Conservation (phyloP, 1,139 yeast genomes). For the Yamadazyma blattariae region DNA sequence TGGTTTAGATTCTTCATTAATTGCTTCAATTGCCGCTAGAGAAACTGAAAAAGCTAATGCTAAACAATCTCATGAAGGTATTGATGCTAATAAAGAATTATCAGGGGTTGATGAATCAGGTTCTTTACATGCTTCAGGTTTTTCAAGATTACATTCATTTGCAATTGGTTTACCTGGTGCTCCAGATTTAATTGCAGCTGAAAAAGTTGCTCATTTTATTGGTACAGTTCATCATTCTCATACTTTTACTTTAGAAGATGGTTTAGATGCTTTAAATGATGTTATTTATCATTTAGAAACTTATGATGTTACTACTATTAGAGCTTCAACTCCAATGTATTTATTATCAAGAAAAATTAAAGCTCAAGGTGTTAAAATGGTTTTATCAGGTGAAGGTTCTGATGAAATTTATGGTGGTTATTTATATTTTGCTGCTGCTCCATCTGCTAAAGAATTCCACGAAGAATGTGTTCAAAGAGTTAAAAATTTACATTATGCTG, state of each 20-base stretch:
- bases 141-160: constrained; percentile 88
- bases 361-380: constrained; percentile 99
- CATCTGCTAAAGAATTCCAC: constrained; percentile 88
- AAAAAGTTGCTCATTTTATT: constrained; percentile 91
- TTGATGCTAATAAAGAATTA: constrained; percentile 58
- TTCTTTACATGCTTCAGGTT: constrained; percentile 72
- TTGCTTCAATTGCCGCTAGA: constrained; percentile 95
- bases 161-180: constrained; percentile 98
- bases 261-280: constrained; percentile 91
- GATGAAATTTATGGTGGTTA: constrained; percentile 99
- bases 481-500: constrained; percentile 94
- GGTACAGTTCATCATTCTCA: constrained; percentile 98
- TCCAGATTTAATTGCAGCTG: constrained; percentile 95
- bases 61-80: constrained; percentile 47
- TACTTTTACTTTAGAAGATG: constrained; percentile 94
- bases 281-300: constrained; percentile 96
- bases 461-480: constrained; percentile 93
- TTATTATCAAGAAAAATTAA: constrained; percentile 92
- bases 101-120: constrained; percentile 94
- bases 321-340: constrained; percentile 99
- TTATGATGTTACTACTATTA: constrained; percentile 95
- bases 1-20: constrained; percentile 93
- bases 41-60: constrained; percentile 89
- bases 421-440: constrained; percentile 95
- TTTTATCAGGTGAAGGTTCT: constrained; percentile 96